Conservation (phyloP, 768 basidiomycete species). For the Daedaleopsis nitida region DNA sequence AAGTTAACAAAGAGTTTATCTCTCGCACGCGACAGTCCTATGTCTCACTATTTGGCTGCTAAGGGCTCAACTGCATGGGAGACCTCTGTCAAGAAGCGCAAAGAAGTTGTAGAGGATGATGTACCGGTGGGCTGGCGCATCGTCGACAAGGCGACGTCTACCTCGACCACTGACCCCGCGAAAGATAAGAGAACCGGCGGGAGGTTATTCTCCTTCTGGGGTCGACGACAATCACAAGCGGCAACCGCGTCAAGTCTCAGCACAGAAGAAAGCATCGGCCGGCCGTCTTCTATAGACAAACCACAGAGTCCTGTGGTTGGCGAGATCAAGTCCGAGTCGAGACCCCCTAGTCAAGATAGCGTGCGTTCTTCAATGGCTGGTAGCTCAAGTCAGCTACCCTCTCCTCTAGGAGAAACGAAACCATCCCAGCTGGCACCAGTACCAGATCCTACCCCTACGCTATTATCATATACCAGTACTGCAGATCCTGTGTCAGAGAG, state of each 20-base stretch:
- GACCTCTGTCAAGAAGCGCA: slow-evolving; percentile 56
- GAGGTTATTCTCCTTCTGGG: slow-evolving; percentile 76
- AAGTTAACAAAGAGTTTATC: slow-evolving; percentile 63
- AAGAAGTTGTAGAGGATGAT: slow-evolving; percentile 54
- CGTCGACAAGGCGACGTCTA: slow-evolving; percentile 54
- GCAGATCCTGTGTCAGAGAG: slow-evolving; percentile 25
- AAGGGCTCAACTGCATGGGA: slow-evolving; percentile 83
- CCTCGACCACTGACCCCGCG: slow-evolving; percentile 41
- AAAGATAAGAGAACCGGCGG: slow-evolving; percentile 50
- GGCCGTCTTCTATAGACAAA: slow-evolving; percentile 7
- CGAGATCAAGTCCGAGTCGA: slow-evolving; percentile 13
- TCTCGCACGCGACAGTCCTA: slow-evolving; percentile 59
- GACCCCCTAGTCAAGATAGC: slow-evolving; percentile 24
- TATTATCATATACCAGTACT: slow-evolving; percentile 22
- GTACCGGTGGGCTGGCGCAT: slow-evolving; percentile 75
- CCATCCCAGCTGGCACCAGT: neutral
- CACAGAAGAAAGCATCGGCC: neutral
- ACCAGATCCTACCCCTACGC: slow-evolving; percentile 5
- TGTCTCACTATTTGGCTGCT: slow-evolving; percentile 67
- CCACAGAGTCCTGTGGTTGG: slow-evolving; percentile 10
- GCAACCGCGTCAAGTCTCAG: neutral
- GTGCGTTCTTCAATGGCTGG: slow-evolving; percentile 9
- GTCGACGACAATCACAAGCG: slow-evolving; percentile 35
- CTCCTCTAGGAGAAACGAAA: neutral
- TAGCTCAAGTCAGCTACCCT: slow-evolving; percentile 4